Base-by-base conservation (phyloP, 2,329 filamentous ascomycete genomes). In the Penicillium sp. region DNA sequence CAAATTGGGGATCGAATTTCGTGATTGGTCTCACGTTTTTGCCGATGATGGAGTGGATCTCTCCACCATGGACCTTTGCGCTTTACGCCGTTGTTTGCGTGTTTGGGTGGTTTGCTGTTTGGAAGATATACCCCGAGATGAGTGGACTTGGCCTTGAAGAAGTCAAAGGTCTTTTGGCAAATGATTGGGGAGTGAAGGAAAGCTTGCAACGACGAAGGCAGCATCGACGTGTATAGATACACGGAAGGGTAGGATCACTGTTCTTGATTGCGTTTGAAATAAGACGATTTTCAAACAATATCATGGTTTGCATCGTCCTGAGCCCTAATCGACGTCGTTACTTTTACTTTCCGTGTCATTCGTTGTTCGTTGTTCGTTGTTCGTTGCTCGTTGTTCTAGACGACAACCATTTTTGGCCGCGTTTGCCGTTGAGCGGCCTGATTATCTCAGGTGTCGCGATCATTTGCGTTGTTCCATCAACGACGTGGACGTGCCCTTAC, bases 1-100 rank as follows among this genome's bases (percentile, higher is more conserved):
- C 90, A 6, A 97, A 89, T 67, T 97, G 93, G 93, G 83, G 82
- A 4, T 86, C 88, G 22, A 97, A 97, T 70, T 94, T 95, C 56
- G 71, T 94, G 16, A 82, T 97, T 1, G 92, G 92, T 0, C 76
- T 96, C 57, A 94, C 91, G 0, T 97, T 97, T 66, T 70, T 97
- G 65, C 91, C 91, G 0, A 83, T 97, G 79, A 92, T 96, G 88
- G 85, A 92, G 57, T 73, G 79, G 9, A 68, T 96, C 60, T 88
- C 84, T 5, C 88, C 91, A 1, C 79, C 82, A 6, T 88, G 86
- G 78, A 95, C 92, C 0, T 97, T 97, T 77, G 81, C 84, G 0
- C 71, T 89, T n/a, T 97, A 97, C 74, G 88, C 88, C 0, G 65
- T 71, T 0, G 77, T 97, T 1, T 96, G 92, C 60, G 61, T 59